Percentiles rank a stretch among this genome's conserved stretches.
phyloP scores from a whole-genome alignment of 148 eudicot species.

The Nepenthes gracilis region DNA sequence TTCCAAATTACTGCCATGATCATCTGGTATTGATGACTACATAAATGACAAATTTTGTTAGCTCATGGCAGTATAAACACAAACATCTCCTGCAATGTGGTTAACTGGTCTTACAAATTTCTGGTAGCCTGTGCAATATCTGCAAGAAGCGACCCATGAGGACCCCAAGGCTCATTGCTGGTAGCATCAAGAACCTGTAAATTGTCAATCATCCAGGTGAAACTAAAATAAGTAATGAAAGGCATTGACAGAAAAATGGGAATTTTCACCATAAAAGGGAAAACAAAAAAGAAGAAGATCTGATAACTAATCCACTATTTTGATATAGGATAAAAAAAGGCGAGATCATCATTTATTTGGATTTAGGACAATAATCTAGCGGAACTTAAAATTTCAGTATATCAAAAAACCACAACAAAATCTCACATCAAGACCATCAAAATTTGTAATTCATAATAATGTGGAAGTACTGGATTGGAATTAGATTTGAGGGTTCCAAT shows the following conservation, averaged over 20 bases:
- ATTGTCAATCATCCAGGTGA: not conserved
- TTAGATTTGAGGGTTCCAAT: too few relatives aligned
- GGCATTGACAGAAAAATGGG: too few relatives aligned
- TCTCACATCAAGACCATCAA: too few relatives aligned
- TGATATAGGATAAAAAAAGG: not conserved
- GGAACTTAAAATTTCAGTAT: too few relatives aligned
- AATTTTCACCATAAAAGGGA: too few relatives aligned
- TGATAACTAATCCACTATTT: not conserved
- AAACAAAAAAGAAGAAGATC: not conserved
- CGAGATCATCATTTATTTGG: not conserved
- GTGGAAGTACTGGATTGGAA: too few relatives aligned
- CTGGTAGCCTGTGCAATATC: conserved; percentile 74
- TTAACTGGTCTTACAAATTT: conserved; percentile 57
- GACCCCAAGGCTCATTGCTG: conserved; percentile 99
- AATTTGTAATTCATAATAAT: too few relatives aligned
- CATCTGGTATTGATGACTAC: conserved; percentile 93
- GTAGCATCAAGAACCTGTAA: conserved; percentile 94
- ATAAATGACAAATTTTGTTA: conserved; percentile 7
- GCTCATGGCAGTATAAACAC: not conserved
- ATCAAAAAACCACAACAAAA: too few relatives aligned
- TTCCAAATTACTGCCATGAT: conserved; percentile 90
- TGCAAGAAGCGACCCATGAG: conserved; percentile 93
- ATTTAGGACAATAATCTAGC: too few relatives aligned
- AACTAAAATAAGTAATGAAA: too few relatives aligned
- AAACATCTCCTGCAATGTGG: not conserved